Base-by-base conservation (phyloP, 257 asterid species). In the Solanum boliviense region DNA sequence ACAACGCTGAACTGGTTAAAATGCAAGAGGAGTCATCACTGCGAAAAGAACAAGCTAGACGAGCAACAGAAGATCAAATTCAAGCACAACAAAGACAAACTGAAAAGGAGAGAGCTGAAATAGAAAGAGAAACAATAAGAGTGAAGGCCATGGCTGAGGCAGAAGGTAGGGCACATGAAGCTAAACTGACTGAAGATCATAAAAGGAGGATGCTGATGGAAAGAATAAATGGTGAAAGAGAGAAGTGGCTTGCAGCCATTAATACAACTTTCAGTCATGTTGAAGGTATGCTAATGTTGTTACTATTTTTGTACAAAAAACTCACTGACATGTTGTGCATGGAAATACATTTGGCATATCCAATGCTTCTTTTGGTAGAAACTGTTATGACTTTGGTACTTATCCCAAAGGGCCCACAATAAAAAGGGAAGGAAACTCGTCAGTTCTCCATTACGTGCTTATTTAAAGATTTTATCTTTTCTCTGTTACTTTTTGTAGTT, bases 231-330 rank as follows among this genome's bases (percentile, higher is more conserved):
- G 98, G 99, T 65, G 99, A 97, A 94, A 94, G 91, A 89, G 99
- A 97, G 92, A 97, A 97, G 93, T 97, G 99, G 99, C 99, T 97
- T 87, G 98, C 99, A 87, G 98, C 98, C 88, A 96, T 97, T 88
- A 97, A 96, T 87, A 92, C 99, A 83, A 91, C 98, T 67, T 97
- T 97, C 90, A 91, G 98, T 90, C 99, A 97, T 87, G 94, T 97
- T 90, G 98, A 94, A 95, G 99, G 99, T 97, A 89, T 70, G 27
- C n/a, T 81, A 81, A 48, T 46, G 70, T 29, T 48, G 23, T 5
- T 52, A 9, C 20, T 46, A 38, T n/a, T 11, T 76, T 29, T 46
- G 18, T 31, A 15, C 68, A 46, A 44, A 48, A 81, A 81, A 27
- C 29, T 81, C 85, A 81, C 85, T 29, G 85, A 48, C 41, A 46